A percentile compares a stretch with the other conserved stretches of the same genome.
phyloP scores from a whole-genome alignment of 805 yeast species.

The Lipomyces sp. region DNA sequence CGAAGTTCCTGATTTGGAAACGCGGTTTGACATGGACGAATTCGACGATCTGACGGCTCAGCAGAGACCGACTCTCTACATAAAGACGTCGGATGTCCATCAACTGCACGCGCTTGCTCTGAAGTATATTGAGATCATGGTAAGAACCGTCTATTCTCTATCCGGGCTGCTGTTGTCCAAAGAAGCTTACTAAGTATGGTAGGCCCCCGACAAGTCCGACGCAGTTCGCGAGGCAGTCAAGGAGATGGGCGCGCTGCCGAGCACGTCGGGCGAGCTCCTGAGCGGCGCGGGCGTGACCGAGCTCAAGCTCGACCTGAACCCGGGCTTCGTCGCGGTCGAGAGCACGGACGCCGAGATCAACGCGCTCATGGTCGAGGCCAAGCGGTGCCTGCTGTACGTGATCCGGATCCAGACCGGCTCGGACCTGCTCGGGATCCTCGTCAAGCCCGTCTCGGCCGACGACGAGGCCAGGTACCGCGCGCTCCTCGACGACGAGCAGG shows the following conservation, averaged over 20 bases:
- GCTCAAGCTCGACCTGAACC: conserved; percentile 58
- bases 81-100: conserved; percentile 40
- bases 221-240: conserved; percentile 48
- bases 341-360: conserved; percentile 56
- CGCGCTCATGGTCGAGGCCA: conserved; percentile 68
- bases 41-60: conserved; percentile 66
- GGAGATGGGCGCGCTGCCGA: conserved; percentile 44
- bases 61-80: conserved; percentile 41
- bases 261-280: conserved; percentile 46
- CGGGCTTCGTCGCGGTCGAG: conserved; percentile 45
- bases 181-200: neutral
- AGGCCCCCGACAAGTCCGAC: conserved; percentile 45
- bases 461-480: conserved; percentile 66
- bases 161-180: neutral
- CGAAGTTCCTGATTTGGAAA: conserved; percentile 55
- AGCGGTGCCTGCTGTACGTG: conserved; percentile 76
- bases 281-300: conserved; percentile 52
- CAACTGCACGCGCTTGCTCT: conserved; percentile 41
- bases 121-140: conserved; percentile 34
- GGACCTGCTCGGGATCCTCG: conserved; percentile 63
- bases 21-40: conserved; percentile 56
- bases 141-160: conserved; percentile 9
- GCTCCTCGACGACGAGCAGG: conserved; percentile 50
- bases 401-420: conserved; percentile 73
- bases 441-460: conserved; percentile 60